Percentiles rank a stretch among this genome's conserved stretches.
These are phyloP conservation scores for Solanum dulcamara DNA, from an alignment of 257 asterid genomes.

Conservation along the genomic window DNA sequence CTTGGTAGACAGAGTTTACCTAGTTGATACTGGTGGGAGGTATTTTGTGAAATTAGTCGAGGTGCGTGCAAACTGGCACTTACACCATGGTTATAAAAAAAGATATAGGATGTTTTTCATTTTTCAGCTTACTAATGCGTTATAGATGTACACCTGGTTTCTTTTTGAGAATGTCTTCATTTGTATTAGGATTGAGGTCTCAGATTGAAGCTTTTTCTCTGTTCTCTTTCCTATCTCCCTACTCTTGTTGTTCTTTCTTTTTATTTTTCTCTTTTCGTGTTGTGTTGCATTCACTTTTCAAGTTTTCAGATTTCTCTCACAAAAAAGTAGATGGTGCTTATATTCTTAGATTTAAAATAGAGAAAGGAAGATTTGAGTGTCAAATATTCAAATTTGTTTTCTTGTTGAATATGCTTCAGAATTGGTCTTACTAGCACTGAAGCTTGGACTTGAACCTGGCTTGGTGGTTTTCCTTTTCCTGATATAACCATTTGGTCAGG, in stretches of 20 bases:
- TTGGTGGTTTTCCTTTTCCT: neutral
- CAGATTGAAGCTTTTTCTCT: neutral
- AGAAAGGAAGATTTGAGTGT: neutral
- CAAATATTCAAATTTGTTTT: neutral
- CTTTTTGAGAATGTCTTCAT: neutral
- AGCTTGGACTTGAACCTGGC: neutral
- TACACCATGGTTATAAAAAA: neutral
- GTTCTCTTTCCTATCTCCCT: neutral
- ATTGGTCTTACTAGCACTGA: neutral
- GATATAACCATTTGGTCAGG: neutral
- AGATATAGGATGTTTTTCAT: neutral
- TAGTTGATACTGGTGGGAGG: neutral
- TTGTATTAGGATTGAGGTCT: neutral
- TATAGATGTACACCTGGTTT: neutral
- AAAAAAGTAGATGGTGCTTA: neutral
- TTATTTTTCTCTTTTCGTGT: neutral
- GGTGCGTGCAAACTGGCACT: neutral
- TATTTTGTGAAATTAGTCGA: neutral
- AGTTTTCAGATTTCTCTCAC: neutral
- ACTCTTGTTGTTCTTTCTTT: neutral
- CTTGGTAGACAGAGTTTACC: neutral
- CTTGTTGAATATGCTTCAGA: neutral
- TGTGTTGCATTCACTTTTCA: neutral
- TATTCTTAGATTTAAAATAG: neutral
- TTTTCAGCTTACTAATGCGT: neutral